These are phyloP conservation scores for Capsella bursapastoris DNA, from an alignment of 345 rosid species.

Conservation along the genomic window DNA sequence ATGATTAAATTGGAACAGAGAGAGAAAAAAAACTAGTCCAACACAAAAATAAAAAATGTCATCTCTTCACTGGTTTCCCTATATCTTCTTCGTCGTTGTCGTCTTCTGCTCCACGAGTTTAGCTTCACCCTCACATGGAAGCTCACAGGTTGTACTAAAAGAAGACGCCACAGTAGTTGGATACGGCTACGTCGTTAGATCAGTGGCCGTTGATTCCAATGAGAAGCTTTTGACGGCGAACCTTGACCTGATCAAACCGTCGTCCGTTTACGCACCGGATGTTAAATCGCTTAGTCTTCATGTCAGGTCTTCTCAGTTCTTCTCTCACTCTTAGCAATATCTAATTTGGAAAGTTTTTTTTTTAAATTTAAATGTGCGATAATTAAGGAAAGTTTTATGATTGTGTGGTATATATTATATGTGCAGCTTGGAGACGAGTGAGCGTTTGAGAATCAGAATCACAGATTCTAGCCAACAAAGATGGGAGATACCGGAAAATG, in stretches of 20 bases:
- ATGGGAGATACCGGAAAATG: constrained; percentile 66
- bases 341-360: background rate
- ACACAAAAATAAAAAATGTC: constrained; percentile 30
- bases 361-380: background rate
- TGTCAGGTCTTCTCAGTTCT: constrained; percentile 47
- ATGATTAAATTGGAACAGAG: background rate
- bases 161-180: constrained; percentile 43
- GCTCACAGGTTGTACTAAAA: constrained; percentile 13
- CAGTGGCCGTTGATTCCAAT: constrained; percentile 46
- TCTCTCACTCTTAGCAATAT: constrained; percentile 1
- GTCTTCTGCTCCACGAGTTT: constrained; percentile 22
- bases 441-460: constrained; percentile 58
- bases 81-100: background rate
- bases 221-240: constrained; percentile 46
- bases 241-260: constrained; percentile 53
- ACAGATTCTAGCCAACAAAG: constrained; percentile 53
- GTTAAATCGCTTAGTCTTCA: constrained; percentile 51
- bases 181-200: constrained; percentile 56
- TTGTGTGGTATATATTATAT: background rate
- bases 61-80: constrained; percentile 19
- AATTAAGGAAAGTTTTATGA: background rate
- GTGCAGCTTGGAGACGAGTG: constrained; percentile 56
- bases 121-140: constrained; percentile 35
- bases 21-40: background rate
- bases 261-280: constrained; percentile 59